These are phyloP conservation scores for Halophytophthora polymorphica DNA, from an alignment of 352 stramenopile species.

Conservation along the genomic window DNA sequence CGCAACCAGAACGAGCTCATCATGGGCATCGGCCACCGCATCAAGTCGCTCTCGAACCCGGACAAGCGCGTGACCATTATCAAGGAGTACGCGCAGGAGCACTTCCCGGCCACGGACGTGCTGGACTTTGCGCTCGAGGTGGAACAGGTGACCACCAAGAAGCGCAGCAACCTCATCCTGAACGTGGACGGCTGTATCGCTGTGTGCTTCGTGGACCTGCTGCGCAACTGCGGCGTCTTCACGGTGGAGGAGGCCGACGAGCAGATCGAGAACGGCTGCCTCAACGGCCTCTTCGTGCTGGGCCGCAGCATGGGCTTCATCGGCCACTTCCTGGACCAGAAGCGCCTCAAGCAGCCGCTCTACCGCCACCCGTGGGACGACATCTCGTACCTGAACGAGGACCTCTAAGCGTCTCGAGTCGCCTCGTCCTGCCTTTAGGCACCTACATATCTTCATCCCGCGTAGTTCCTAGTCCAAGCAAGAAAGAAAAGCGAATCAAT, in stretches of 20 bases:
- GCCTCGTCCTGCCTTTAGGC: too few relatives aligned
- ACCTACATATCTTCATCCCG: too few relatives aligned
- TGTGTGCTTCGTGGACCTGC: constrained; percentile 96
- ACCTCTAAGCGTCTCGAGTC: constrained; percentile 36
- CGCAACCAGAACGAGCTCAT: constrained; percentile 94
- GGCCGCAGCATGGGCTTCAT: constrained; percentile 90
- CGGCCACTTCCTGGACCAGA: constrained; percentile 97
- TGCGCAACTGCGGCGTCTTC: constrained; percentile 90
- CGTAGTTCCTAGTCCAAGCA: too few relatives aligned
- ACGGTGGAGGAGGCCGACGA: constrained; percentile 91
- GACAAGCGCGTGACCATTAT: constrained; percentile 97
- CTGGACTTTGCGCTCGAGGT: constrained; percentile 95
- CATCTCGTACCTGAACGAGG: constrained; percentile 94
- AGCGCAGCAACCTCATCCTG: constrained; percentile 96
- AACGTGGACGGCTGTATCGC: constrained; percentile 98
- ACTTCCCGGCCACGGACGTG: constrained; percentile 93
- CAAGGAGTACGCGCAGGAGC: constrained; percentile 92
- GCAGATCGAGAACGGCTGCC: constrained; percentile 93
- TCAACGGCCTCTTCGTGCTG: constrained; percentile 94
- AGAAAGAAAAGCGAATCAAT: too few relatives aligned
- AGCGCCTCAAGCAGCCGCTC: constrained; percentile 96
- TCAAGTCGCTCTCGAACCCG: constrained; percentile 95
- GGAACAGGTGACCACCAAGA: constrained; percentile 96
- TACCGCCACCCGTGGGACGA: constrained; percentile 97
- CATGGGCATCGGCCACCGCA: constrained; percentile 96